Conservation (phyloP, 2,329 filamentous ascomycete genomes). For the Colletotrichum cereale region DNA sequence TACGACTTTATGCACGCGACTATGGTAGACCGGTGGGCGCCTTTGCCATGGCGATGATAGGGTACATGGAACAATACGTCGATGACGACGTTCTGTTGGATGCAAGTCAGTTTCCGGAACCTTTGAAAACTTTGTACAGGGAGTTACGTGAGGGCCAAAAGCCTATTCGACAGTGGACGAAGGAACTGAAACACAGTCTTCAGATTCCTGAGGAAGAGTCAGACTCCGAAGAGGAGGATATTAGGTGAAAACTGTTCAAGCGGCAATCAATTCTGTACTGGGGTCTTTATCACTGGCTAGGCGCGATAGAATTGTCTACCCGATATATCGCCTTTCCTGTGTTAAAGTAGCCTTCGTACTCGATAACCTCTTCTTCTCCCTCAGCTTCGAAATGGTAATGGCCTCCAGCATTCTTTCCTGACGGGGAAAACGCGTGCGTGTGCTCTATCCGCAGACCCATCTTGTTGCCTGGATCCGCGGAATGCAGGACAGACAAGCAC, state of each 20-base stretch:
- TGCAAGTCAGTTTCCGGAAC: slow-evolving; percentile 41
- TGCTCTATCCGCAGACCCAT: slow-evolving; percentile 60
- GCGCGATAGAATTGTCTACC: slow-evolving; percentile 47
- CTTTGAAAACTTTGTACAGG: slow-evolving; percentile 40
- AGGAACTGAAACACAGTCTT: slow-evolving; percentile 39
- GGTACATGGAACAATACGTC: slow-evolving; percentile 45
- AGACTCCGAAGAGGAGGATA: slow-evolving; percentile 6
- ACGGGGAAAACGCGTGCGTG: slow-evolving; percentile 57
- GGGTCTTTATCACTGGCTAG: background rate
- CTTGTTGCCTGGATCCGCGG: slow-evolving; percentile 51
- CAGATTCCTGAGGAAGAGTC: background rate
- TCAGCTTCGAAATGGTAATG: slow-evolving; percentile 60
- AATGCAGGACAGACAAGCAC: slow-evolving; percentile 57
- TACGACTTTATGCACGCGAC: slow-evolving; percentile 45
- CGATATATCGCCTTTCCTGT: slow-evolving; percentile 55
- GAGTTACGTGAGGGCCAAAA: slow-evolving; percentile 39
- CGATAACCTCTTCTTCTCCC: slow-evolving; percentile 49
- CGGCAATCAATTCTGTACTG: background rate
- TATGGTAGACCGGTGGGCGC: slow-evolving; percentile 38
- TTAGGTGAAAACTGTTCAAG: background rate
- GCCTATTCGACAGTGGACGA: slow-evolving; percentile 40
- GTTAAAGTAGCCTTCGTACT: slow-evolving; percentile 62
- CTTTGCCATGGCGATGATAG: slow-evolving; percentile 44
- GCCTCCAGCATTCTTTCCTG: slow-evolving; percentile 51
- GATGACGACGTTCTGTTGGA: slow-evolving; percentile 45